phyloP scores from a whole-genome alignment of 1,139 yeast species.

The Eremothecium sinecaudum region DNA sequence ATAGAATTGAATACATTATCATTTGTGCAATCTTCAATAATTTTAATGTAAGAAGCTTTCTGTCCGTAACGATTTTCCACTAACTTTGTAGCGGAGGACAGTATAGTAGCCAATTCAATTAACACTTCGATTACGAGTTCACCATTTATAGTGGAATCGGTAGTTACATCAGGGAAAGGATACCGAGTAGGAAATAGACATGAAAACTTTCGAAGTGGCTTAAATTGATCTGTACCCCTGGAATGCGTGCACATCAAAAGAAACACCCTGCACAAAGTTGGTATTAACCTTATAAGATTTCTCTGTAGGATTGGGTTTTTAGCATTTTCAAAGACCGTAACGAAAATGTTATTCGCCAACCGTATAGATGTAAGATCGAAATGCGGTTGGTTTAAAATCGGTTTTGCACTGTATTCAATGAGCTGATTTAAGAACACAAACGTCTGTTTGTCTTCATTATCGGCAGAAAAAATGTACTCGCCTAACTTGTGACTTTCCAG shows the following conservation, averaged over 20 bases:
- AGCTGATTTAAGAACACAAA: conserved; percentile 16
- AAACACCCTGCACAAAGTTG: conserved; percentile 44
- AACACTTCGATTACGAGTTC: conserved; percentile 64
- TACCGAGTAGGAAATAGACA: conserved; percentile 56
- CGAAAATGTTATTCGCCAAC: conserved; percentile 50
- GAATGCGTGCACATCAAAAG: conserved; percentile 46
- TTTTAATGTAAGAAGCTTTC: conserved; percentile 37
- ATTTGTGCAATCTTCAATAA: conserved; percentile 33
- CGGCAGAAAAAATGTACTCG: conserved; percentile 12
- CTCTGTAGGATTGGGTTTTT: conserved; percentile 32
- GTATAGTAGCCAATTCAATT: conserved; percentile 56
- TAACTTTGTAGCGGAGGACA: conserved; percentile 47
- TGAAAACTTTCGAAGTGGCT: conserved; percentile 55
- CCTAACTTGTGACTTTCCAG: conserved; percentile 12
- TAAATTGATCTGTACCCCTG: conserved; percentile 43
- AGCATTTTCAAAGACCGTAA: conserved; percentile 24
- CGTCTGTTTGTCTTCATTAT: conserved; percentile 2
- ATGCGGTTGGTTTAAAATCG: conserved; percentile 47
- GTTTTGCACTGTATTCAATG: conserved; percentile 56
- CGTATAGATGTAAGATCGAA: conserved; percentile 29
- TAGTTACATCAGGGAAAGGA: conserved; percentile 58
- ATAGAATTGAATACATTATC: conserved; percentile 35
- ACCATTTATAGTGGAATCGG: conserved; percentile 68
- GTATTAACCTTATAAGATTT: conserved; percentile 43
- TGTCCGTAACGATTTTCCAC: conserved; percentile 42